Base-by-base conservation (phyloP, 208 protist genomes). In the Trypanosoma conorhini region DNA sequence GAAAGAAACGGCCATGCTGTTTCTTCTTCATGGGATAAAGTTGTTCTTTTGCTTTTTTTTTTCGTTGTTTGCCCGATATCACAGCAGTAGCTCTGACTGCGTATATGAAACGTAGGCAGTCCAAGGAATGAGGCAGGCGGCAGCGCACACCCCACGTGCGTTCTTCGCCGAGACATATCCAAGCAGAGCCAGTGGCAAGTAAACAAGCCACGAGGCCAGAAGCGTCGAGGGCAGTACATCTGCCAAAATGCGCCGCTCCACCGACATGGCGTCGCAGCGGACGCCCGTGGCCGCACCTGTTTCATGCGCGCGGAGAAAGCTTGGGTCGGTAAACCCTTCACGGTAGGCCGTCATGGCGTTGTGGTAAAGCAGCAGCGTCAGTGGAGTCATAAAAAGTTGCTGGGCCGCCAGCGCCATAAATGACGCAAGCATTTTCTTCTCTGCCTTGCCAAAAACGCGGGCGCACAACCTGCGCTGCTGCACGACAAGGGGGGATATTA, bases 151-250 rank as follows among this genome's bases (percentile, higher is more conserved):
- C 0, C 69, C 68, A 17, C 57, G 56, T 10, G 76, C 71, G 31
- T 77, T 76, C 21, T 67, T 76, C 33, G 66, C 71, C 0, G 81
- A 78, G 10, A 75, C 42, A 67, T 87, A 95, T 5, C 56, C 59
- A 5, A 84, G 62, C 0, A 83, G 42, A 33, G 78, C 85, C 1
- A 89, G 62, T 19, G 89, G 89, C 9, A 72, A 65, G 67, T 80
- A 87, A 19, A 88, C 80, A n/a, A 60, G 73, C 89, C 89, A 95
- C 22, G 89, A 93, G 3, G 77, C 74, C 12, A 95, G 50, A 38
- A 95, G 62, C 28, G 85, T 77, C 17, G 75, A 72, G n/a, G 89
- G 89, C 77, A 95, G 80, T 38, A 85, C 85, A n/a, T 82, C 66
- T 21, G 67, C 62, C 9, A 88, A 10, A 54, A 95, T 89, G 59